Evolutionary conservation across 108 stramenopile species (phyloP).

Genomic region (Cyclotella baltica): DNA sequence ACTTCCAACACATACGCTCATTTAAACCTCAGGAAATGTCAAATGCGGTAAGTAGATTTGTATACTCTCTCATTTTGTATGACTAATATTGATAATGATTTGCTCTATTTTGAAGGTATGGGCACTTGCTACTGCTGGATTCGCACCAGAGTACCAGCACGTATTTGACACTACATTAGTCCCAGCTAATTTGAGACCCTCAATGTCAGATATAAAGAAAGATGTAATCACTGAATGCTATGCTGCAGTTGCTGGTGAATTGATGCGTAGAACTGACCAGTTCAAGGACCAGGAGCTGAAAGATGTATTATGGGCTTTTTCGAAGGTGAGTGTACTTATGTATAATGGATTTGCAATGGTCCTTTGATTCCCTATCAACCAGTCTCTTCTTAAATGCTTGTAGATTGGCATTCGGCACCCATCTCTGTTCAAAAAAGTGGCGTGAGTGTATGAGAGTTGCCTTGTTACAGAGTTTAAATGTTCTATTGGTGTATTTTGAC

Average conservation of each 20-base stretch:
- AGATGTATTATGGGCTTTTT: conserved; percentile 82
- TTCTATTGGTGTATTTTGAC: conserved; percentile 41
- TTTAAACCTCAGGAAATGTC: conserved; percentile 87
- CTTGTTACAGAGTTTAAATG: neutral
- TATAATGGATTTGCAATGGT: neutral
- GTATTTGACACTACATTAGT: conserved; percentile 81
- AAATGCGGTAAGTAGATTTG: conserved; percentile 42
- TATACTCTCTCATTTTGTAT: neutral
- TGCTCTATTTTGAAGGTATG: conserved; percentile 35
- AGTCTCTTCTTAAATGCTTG: neutral
- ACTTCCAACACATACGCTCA: conserved; percentile 40
- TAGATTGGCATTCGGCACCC: conserved; percentile 78
- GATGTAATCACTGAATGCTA: conserved; percentile 72
- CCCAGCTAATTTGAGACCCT: conserved; percentile 42
- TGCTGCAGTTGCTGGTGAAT: conserved; percentile 67
- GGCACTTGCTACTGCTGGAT: conserved; percentile 80
- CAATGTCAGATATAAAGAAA: conserved; percentile 30
- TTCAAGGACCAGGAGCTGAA: conserved; percentile 89
- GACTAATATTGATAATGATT: neutral
- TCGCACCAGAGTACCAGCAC: conserved; percentile 53
- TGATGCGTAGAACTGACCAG: conserved; percentile 73
- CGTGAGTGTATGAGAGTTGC: conserved; percentile 37
- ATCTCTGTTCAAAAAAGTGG: conserved; percentile 66
- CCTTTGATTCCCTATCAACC: neutral
- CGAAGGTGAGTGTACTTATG: conserved; percentile 46